Evolutionary conservation across 306 rosid species (phyloP), one percentile per base, ranked within the genome.

Genomic region (Dryas octopetala): DNA sequence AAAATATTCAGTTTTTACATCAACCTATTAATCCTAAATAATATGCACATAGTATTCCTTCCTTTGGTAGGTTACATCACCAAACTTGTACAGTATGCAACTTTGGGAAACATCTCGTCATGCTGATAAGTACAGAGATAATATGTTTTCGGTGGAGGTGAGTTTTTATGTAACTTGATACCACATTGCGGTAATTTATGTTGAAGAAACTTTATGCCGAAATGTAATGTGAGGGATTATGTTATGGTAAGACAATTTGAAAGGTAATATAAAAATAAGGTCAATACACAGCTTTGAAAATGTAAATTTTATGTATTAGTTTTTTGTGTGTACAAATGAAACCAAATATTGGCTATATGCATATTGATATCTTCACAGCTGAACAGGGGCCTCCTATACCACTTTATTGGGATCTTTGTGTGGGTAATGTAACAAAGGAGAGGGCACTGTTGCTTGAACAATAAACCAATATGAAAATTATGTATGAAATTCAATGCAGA

Each of bases 71-170:
- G 98, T 93, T 77, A 57, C 90, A 73, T 87, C 98, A 61, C 98
- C 98, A 40, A 93, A 90, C 82, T 84, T 93, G 73, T 90, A 78
- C 80, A 93, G 87, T 79, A 89, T 93, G 94, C 94, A 86, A 54
- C 87, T 93, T 26, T 93, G 98, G 98, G 90, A 78, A 74, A 86
- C 89, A 80, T 93, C 95, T 77, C 95, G 96, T 50, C 98, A 93
- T 77, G 98, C 95, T 57, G 91, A 86, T 63, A 90, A 90, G 69
- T 93, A 90, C 82, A 93, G 68, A 83, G 96, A 93, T 74, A 88
- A 93, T 60, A 93, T 93, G 95, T 93, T 93, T 87, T 73, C 82
- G 76, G 85, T 93, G 71, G 96, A 93, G 92, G 98, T 92, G 78
- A 11, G 68, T 60, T 70, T 61, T 44, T 62, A 59, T 7, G 68